Evolutionary conservation across 177 flowering plant genomes (phyloP).

Genomic region (Telopea speciosissima): DNA sequence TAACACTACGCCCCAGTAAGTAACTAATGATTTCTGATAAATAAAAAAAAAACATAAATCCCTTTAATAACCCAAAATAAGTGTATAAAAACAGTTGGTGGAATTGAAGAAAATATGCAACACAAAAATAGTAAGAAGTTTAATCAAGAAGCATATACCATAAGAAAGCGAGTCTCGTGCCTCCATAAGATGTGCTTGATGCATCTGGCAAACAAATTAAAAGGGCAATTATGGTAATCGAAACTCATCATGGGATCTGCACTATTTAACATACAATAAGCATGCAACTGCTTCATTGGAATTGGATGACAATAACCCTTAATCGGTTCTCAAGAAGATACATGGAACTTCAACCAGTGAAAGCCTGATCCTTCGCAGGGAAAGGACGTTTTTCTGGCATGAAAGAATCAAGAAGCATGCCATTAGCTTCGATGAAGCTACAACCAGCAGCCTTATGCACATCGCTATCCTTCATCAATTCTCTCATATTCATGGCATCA

Average conservation of each 20-base stretch:
- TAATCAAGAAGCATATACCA: too few relatives aligned
- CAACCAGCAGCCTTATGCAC: slow-evolving; percentile 20
- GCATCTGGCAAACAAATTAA: too few relatives aligned
- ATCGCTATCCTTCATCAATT: slow-evolving; percentile 29
- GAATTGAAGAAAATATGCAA: too few relatives aligned
- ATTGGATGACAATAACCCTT: not conserved
- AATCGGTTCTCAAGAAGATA: not conserved
- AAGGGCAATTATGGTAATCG: too few relatives aligned
- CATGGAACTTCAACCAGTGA: not conserved
- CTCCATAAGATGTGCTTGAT: too few relatives aligned
- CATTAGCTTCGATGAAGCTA: slow-evolving; percentile 1
- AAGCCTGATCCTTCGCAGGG: not conserved
- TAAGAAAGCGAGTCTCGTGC: too few relatives aligned
- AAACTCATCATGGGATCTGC: not conserved
- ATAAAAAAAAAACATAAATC: too few relatives aligned
- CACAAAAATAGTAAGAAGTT: too few relatives aligned
- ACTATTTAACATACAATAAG: not conserved
- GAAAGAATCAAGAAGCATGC: not conserved
- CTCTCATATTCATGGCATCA: slow-evolving; percentile 38
- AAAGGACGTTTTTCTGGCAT: not conserved
- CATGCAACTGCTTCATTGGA: not conserved
- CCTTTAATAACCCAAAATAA: too few relatives aligned
- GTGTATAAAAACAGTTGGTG: too few relatives aligned
- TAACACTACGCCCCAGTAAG: too few relatives aligned
- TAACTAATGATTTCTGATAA: too few relatives aligned